A percentile compares a stretch with the other conserved stretches of the same genome.
Evolutionary conservation across 2,329 filamentous ascomycete species (phyloP).

Genomic region (Pseudocercospora eumusae): DNA sequence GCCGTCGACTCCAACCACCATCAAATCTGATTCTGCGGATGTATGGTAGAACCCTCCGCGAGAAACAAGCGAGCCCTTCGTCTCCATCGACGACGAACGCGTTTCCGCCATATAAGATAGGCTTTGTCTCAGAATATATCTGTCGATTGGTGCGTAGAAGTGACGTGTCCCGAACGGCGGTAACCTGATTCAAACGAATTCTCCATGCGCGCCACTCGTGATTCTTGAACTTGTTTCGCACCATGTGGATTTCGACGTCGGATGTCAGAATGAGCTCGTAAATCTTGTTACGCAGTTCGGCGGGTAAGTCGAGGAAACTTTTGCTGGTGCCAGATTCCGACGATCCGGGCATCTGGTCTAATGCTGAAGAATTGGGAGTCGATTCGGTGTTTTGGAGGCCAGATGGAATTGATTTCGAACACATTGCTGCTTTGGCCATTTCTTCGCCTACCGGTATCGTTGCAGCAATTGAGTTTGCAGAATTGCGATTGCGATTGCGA

Average conservation of each 20-base stretch:
- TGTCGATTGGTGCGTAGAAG: neutral
- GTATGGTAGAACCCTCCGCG: neutral
- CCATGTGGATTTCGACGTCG: neutral
- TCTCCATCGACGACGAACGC: neutral
- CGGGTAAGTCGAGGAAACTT: neutral
- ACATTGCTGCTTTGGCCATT: neutral
- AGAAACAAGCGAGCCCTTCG: neutral
- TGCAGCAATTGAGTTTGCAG: neutral
- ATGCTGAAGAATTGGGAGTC: neutral
- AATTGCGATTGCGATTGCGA: neutral
- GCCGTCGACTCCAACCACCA: neutral
- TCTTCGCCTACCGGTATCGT: neutral
- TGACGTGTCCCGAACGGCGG: neutral
- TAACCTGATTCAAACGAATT: neutral
- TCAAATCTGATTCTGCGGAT: neutral
- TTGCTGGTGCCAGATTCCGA: neutral
- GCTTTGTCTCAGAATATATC: neutral
- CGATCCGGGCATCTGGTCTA: neutral
- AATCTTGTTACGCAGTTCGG: neutral
- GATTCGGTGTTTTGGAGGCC: neutral
- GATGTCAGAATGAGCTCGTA: neutral
- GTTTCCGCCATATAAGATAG: neutral
- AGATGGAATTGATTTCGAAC: neutral
- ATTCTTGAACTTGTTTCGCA: neutral
- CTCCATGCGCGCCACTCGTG: neutral